Conservation (phyloP, 2,329 filamentous ascomycete genomes). For the Emmonsiellopsis sp. region DNA sequence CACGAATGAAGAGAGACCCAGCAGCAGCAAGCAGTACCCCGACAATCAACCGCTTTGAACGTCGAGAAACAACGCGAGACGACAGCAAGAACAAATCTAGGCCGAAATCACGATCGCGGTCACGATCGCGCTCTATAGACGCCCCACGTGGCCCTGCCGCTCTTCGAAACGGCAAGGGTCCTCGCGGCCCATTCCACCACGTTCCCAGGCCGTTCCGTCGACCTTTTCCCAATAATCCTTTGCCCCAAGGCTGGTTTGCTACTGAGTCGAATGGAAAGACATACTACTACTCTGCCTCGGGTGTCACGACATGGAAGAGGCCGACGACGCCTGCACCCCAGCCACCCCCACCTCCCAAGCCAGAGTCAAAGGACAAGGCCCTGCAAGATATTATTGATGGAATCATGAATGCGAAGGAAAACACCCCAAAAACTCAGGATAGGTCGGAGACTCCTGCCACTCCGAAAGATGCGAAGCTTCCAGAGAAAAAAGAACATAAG, state of each 20-base stretch:
- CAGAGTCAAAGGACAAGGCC: constrained; percentile 61
- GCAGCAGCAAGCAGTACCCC: constrained; percentile 42
- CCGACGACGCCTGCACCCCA: constrained; percentile 63
- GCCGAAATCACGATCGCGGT: constrained; percentile 38
- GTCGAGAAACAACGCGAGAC: constrained; percentile 42
- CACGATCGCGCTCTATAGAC: constrained; percentile 39
- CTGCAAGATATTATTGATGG: constrained; percentile 79
- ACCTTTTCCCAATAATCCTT: constrained; percentile 37
- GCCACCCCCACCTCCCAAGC: constrained; percentile 50
- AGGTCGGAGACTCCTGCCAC: constrained; percentile 52
- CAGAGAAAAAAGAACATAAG: constrained; percentile 35
- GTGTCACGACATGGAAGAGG: constrained; percentile 70
- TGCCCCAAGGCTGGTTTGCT: constrained; percentile 81
- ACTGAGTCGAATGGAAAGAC: constrained; percentile 63
- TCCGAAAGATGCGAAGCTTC: constrained; percentile 51
- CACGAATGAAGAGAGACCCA: constrained; percentile 74
- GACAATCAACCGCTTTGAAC: constrained; percentile 56
- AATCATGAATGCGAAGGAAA: constrained; percentile 60
- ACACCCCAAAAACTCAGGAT: constrained; percentile 41
- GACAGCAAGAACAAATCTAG: constrained; percentile 39
- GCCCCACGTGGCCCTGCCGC: constrained; percentile 34
- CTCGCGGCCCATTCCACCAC: constrained; percentile 51
- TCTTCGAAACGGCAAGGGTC: constrained; percentile 43
- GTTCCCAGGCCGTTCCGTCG: constrained; percentile 47
- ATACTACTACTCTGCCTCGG: constrained; percentile 78